These are phyloP conservation scores for Penicillium roqueforti DNA, from an alignment of 495 filamentous ascomycete genomes.

Conservation along the genomic window DNA sequence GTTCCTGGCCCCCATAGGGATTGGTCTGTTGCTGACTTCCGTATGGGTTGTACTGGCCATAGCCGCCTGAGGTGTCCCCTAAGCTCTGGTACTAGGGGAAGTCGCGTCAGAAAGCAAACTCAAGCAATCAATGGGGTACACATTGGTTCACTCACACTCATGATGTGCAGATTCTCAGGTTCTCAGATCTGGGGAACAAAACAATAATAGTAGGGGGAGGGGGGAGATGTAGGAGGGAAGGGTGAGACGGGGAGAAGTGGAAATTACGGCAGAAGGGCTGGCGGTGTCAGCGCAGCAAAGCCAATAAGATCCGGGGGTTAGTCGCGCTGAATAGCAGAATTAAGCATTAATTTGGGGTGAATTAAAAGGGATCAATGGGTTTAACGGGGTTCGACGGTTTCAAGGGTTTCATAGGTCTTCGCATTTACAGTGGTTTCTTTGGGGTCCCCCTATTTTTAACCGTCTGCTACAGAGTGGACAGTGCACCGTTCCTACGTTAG, in stretches of 20 bases:
- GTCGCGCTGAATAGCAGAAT: neutral
- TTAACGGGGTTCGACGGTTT: neutral
- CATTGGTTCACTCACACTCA: conserved; percentile 33
- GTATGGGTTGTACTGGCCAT: conserved; percentile 63
- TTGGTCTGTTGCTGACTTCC: conserved; percentile 42
- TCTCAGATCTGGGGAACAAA: neutral
- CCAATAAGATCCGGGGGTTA: conserved; percentile 1
- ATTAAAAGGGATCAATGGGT: neutral
- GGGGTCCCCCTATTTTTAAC: neutral
- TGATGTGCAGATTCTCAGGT: conserved; percentile 16
- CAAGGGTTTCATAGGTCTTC: neutral
- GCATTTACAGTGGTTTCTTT: neutral
- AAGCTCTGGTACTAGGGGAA: conserved; percentile 32
- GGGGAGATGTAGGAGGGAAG: conserved; percentile 20
- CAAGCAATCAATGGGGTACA: neutral
- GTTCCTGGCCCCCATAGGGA: conserved; percentile 32
- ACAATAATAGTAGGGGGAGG: conserved; percentile 1
- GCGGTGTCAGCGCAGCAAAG: conserved; percentile 13
- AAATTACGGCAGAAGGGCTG: conserved; percentile 22
- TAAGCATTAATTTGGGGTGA: neutral
- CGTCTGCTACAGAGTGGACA: neutral
- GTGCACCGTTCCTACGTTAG: neutral
- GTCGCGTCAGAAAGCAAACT: neutral
- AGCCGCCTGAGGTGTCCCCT: conserved; percentile 40
- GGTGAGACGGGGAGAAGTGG: conserved; percentile 27